These are phyloP conservation scores for Thalia dealbata DNA, from an alignment of 176 grass and related monocot species.

Conservation along the genomic window DNA sequence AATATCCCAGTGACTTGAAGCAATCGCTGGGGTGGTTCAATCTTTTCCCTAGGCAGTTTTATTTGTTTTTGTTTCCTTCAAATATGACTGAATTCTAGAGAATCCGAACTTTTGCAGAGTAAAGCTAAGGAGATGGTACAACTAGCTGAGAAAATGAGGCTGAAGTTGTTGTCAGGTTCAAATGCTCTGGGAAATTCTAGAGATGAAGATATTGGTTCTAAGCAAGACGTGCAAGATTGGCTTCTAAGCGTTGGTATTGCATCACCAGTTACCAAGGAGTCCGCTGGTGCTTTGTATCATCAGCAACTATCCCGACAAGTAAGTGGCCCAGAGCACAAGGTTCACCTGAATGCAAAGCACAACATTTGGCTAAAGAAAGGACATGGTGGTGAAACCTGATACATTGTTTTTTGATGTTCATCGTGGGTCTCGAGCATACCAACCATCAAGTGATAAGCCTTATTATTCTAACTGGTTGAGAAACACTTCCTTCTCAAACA, in stretches of 20 bases:
- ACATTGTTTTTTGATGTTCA: too few species aligned
- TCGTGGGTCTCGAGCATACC: too few species aligned
- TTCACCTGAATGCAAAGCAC: too few species aligned
- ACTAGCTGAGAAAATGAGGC: constrained; percentile 85
- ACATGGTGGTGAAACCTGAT: too few species aligned
- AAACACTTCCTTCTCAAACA: too few species aligned
- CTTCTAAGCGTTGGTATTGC: constrained; percentile 80
- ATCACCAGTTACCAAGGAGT: constrained; percentile 94
- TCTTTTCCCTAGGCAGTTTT: neutral
- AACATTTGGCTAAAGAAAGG: too few species aligned
- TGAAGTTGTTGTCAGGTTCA: constrained; percentile 61
- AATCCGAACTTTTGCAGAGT: constrained; percentile 36
- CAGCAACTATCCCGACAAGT: constrained; percentile 89
- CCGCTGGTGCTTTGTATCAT: constrained; percentile 92
- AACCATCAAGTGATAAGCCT: too few species aligned
- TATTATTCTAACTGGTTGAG: too few species aligned
- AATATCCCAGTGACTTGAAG: neutral
- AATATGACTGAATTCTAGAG: constrained; percentile 8
- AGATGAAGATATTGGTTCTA: constrained; percentile 90
- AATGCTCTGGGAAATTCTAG: constrained; percentile 46
- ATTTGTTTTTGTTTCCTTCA: neutral
- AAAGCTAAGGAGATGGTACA: constrained; percentile 99
- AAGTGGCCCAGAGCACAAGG: too few species aligned
- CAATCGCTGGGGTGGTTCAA: neutral
- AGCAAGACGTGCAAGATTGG: constrained; percentile 99